Conservation (phyloP, 805 yeast genomes). For the Ogataea corticis region DNA sequence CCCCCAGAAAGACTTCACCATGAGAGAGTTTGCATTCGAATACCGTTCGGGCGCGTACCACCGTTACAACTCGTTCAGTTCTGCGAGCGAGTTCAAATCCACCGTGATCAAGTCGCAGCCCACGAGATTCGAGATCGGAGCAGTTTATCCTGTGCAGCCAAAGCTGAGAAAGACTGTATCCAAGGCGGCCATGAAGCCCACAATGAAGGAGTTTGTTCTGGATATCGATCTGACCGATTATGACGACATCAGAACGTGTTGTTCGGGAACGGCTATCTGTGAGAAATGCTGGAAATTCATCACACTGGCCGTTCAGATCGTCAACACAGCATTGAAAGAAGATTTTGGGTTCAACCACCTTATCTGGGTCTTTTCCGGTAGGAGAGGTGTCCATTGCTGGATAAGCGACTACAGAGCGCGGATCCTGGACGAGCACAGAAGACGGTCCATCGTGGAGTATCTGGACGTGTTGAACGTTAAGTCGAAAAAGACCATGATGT, state of each 20-base stretch:
- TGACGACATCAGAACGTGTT: conserved; percentile 91
- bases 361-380: conserved; percentile 95
- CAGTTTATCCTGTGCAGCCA: conserved; percentile 87
- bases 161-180: conserved; percentile 75
- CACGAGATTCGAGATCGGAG: conserved; percentile 92
- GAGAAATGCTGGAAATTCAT: conserved; percentile 92
- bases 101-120: conserved; percentile 77
- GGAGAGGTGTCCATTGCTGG: conserved; percentile 99
- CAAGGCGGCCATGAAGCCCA: conserved; percentile 75
- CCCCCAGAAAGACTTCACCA: conserved; percentile 73
- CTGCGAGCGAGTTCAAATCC: conserved; percentile 72
- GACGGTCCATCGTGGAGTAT: conserved; percentile 82
- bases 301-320: conserved; percentile 74
- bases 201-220: conserved; percentile 84
- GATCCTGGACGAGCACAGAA: conserved; percentile 63
- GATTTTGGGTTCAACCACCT: conserved; percentile 88
- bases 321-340: conserved; percentile 69
- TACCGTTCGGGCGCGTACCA: conserved; percentile 84
- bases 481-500: conserved; percentile 47
- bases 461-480: conserved; percentile 66
- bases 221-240: conserved; percentile 98
- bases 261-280: conserved; percentile 83
- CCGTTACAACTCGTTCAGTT: conserved; percentile 77
- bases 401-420: conserved; percentile 85
- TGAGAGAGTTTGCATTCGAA: conserved; percentile 93